Conservation (phyloP, 2,329 filamentous ascomycete genomes). For the Calonectria pseudoreteaudii region DNA sequence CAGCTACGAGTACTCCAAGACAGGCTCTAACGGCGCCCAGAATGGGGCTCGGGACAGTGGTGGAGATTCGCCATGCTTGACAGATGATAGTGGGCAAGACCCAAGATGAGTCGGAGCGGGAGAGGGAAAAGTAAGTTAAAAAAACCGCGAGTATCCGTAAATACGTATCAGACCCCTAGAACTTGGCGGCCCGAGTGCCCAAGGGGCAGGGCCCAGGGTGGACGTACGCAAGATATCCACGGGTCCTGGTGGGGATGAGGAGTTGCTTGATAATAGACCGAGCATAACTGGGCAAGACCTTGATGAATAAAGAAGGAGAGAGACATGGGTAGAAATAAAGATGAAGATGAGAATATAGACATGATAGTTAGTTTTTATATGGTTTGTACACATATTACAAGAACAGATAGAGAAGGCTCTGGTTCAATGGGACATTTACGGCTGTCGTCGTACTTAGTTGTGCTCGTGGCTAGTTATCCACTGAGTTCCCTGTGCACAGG, state of each 20-base stretch:
- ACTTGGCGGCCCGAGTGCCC: background rate
- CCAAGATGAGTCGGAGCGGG: background rate
- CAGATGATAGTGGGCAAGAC: background rate
- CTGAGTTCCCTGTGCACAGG: background rate
- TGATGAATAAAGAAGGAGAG: background rate
- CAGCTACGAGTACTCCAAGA: conserved; percentile 33
- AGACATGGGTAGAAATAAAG: background rate
- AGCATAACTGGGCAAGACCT: background rate
- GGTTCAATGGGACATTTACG: background rate
- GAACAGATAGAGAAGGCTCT: conserved; percentile 3
- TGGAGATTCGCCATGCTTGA: conserved; percentile 6
- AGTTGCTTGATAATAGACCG: conserved; percentile 27
- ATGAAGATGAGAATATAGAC: conserved; percentile 23
- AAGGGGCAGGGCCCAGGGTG: background rate
- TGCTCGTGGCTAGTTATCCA: background rate
- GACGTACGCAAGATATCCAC: conserved; percentile 26
- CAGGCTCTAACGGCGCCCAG: conserved; percentile 17
- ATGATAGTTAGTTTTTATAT: background rate
- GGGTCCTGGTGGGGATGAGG: conserved; percentile 11
- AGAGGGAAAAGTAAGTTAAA: background rate
- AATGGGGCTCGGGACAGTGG: conserved; percentile 19
- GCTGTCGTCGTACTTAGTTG: background rate
- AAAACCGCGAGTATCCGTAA: background rate
- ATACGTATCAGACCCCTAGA: background rate
- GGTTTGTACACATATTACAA: background rate